These are phyloP conservation scores for Coemansia sp. DNA, from an alignment of 192 early-diverging fungal genomes.

Conservation along the genomic window DNA sequence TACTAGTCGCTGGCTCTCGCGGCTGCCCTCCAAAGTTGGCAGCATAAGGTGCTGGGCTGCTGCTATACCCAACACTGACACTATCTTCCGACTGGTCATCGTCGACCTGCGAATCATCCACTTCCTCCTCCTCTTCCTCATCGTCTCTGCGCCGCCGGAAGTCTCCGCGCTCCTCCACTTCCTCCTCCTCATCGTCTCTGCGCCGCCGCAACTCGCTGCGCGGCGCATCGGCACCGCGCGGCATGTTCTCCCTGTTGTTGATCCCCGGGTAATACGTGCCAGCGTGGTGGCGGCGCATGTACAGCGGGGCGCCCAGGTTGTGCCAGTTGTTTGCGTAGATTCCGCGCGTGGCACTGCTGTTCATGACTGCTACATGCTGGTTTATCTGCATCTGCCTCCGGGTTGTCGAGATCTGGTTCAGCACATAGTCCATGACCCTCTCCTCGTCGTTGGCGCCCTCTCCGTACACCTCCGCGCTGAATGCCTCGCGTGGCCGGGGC, in stretches of 20 bases:
- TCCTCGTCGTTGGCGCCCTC: slow-evolving; percentile 29
- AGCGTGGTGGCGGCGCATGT: slow-evolving; percentile 34
- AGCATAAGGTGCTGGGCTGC: background rate
- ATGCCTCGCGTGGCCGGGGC: background rate
- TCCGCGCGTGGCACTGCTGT: slow-evolving; percentile 4
- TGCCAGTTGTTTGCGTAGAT: background rate
- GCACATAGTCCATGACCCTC: slow-evolving; percentile 41
- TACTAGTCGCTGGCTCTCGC: background rate
- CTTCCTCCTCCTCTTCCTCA: background rate
- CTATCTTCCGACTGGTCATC: background rate
- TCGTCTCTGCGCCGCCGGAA: too few relatives aligned
- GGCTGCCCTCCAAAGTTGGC: background rate
- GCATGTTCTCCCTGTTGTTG: background rate
- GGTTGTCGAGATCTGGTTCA: slow-evolving; percentile 43
- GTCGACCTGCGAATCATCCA: background rate
- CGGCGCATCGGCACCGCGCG: background rate
- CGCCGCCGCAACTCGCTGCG: slow-evolving; percentile 22
- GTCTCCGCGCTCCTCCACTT: background rate
- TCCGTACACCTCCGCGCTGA: slow-evolving; percentile 25
- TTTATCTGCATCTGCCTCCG: slow-evolving; percentile 16
- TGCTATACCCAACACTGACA: background rate
- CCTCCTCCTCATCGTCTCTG: slow-evolving; percentile 5
- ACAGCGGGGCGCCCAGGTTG: slow-evolving; percentile 33
- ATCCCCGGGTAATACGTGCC: slow-evolving; percentile 10
- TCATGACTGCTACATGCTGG: slow-evolving; percentile 3